These are phyloP conservation scores for Cornus suecica DNA, from an alignment of 148 eudicot species.

Conservation along the genomic window DNA sequence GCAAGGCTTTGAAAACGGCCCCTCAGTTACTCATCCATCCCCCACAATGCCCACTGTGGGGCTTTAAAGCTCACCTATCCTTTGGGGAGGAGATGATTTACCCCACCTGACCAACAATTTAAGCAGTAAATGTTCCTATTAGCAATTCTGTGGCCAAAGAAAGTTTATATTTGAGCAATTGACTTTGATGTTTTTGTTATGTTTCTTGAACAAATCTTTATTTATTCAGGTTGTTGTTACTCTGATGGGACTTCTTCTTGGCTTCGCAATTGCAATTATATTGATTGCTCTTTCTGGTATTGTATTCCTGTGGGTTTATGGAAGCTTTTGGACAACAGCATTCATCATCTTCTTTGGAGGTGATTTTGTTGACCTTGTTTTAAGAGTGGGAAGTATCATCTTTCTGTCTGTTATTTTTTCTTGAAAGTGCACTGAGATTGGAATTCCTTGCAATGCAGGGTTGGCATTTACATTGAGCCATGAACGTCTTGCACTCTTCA, in stretches of 20 bases:
- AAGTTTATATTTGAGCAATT: not conserved
- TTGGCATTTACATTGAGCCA: conserved; percentile 54
- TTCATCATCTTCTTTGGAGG: conserved; percentile 62
- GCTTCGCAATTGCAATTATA: conserved; percentile 48
- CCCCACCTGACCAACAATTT: too few species aligned
- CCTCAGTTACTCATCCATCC: not conserved
- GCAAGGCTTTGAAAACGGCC: too few species aligned
- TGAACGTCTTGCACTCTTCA: conserved; percentile 65
- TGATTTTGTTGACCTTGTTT: conserved; percentile 21
- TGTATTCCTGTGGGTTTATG: conserved; percentile 35
- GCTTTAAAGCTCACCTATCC: too few species aligned
- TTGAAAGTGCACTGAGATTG: not conserved
- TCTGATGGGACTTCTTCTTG: conserved; percentile 56
- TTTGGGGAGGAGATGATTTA: too few species aligned
- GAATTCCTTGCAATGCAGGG: conserved; percentile 52
- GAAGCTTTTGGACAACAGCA: conserved; percentile 41
- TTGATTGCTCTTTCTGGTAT: conserved; percentile 31
- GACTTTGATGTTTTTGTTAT: conserved; percentile 3
- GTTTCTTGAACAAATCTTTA: not conserved
- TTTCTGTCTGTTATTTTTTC: not conserved
- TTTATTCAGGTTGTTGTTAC: conserved; percentile 58
- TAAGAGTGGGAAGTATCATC: not conserved
- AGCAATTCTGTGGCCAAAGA: too few species aligned
- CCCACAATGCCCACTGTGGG: not conserved
- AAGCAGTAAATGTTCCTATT: too few species aligned